Evolutionary conservation across 306 rosid species (phyloP), one percentile per base, ranked within the genome.

Genomic region (Vigna mungo): DNA sequence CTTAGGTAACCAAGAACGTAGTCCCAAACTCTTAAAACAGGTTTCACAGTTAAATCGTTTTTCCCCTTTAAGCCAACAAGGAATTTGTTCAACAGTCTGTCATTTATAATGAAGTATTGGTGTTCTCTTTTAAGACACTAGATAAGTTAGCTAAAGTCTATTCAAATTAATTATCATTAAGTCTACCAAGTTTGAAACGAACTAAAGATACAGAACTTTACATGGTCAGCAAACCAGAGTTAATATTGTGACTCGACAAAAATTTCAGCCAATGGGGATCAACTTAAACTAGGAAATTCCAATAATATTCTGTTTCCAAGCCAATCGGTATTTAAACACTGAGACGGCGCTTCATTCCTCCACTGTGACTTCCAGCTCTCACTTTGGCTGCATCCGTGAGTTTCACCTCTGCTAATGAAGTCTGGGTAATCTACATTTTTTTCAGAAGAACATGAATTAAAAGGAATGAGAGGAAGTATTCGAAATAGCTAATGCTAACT

Each of bases 301-400:
- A 17, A 48, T 36, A 2, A 15, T 34, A 16, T 39, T 43, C 17
- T 53, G 47, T 43, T 49, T 71, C 34, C 36, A 43, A 66, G 75
- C 16, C 54, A 76, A 67, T 67, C 71, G 34, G 55, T 41, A 49
- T 67, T 73, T 14, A 13, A 41, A 68, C 88, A 85, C 95, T 94
- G 11, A 94, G 90, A 43, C 98, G 96, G 23, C 97, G 96, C 77
- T 91, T 90, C 96, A 92, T 94, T 80, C 96, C 98, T 81, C 95
- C 97, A 68, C 98, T 92, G 78, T 94, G 92, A 84, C 91, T 92
- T 54, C 91, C 97, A 74, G 93, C 90, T 83, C 96, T 89, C 61
- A 81, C 83, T 80, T 82, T 87, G 30, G 97, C 93, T n/a, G 91
- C 87, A 56, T 89, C 92, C 2, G 83, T 62, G 70, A 94, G 98